Conservation (phyloP, 2,329 filamentous ascomycete species). For the Botrytis squamosa region DNA sequence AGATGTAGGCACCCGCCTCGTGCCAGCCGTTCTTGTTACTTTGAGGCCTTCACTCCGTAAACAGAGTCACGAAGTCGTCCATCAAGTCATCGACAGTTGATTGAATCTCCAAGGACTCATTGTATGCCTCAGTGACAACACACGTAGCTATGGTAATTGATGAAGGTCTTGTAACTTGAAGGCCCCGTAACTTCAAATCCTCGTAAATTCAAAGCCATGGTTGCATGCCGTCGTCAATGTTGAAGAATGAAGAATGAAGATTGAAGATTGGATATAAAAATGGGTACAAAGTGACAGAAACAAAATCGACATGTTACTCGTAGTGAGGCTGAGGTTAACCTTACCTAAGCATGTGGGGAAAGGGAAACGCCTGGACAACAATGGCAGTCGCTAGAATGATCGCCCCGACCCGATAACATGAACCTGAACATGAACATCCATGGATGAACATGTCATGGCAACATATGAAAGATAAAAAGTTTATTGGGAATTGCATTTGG, state of each 20-base stretch:
- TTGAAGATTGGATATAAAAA: background rate
- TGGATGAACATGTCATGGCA: background rate
- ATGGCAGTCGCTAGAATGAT: conserved; percentile 2
- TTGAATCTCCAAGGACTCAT: background rate
- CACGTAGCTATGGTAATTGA: background rate
- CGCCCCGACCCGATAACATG: background rate
- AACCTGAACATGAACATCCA: background rate
- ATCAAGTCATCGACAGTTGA: background rate
- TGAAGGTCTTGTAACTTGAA: background rate
- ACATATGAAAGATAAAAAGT: background rate
- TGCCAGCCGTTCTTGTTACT: background rate
- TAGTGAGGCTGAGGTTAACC: conserved; percentile 4
- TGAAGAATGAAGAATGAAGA: background rate
- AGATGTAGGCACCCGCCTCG: background rate
- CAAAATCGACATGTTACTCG: background rate
- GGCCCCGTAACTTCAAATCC: no score
- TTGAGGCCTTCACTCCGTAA: background rate
- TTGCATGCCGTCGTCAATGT: background rate
- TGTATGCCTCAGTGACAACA: background rate
- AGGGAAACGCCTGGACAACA: background rate
- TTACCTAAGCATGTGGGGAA: background rate
- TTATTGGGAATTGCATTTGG: background rate
- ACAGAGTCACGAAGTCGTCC: background rate
- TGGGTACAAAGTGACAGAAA: background rate
- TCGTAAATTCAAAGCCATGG: background rate